phyloP scores from a whole-genome alignment of 2,329 filamentous ascomycete genomes.

The Beauveria scarabaeidicola region DNA sequence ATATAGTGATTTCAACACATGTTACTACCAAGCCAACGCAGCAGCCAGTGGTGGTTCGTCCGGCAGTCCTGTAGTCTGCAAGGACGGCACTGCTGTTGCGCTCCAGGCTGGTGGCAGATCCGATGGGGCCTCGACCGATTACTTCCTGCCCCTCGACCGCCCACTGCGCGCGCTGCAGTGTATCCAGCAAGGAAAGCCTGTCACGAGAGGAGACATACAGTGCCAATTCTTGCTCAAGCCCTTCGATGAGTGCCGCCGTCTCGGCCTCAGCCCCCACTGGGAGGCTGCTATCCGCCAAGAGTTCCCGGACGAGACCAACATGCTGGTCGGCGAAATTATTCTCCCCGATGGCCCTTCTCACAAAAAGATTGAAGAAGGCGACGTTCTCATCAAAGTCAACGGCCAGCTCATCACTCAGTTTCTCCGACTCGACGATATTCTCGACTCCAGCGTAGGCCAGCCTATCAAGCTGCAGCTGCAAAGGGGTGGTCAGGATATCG shows the following conservation, averaged over 20 bases:
- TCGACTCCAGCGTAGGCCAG: slow-evolving; percentile 78
- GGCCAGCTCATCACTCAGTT: slow-evolving; percentile 90
- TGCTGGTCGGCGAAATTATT: slow-evolving; percentile 94
- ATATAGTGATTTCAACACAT: slow-evolving; percentile 92
- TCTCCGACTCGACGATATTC: slow-evolving; percentile 78
- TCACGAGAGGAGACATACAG: slow-evolving; percentile 93
- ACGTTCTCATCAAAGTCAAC: slow-evolving; percentile 89
- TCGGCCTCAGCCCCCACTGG: slow-evolving; percentile 78
- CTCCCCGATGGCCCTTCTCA: slow-evolving; percentile 85
- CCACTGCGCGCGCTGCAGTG: slow-evolving; percentile 80
- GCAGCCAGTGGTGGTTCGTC: slow-evolving; percentile 95
- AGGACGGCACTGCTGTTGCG: slow-evolving; percentile 85
- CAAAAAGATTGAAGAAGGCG: slow-evolving; percentile 82
- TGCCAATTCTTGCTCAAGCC: slow-evolving; percentile 95
- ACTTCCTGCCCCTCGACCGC: slow-evolving; percentile 89
- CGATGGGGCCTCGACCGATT: slow-evolving; percentile 93
- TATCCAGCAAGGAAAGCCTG: slow-evolving; percentile 64
- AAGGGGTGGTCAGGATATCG: slow-evolving; percentile 77
- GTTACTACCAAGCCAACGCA: slow-evolving; percentile 97
- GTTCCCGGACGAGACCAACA: slow-evolving; percentile 89
- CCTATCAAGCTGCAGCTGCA: slow-evolving; percentile 77
- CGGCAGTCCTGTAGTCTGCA: slow-evolving; percentile 95
- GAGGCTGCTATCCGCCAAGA: slow-evolving; percentile 74
- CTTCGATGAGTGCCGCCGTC: slow-evolving; percentile 88
- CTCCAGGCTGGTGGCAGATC: slow-evolving; percentile 89